Evolutionary conservation across 2,329 filamentous ascomycete species (phyloP).

Genomic region (Aspergillus sp.): DNA sequence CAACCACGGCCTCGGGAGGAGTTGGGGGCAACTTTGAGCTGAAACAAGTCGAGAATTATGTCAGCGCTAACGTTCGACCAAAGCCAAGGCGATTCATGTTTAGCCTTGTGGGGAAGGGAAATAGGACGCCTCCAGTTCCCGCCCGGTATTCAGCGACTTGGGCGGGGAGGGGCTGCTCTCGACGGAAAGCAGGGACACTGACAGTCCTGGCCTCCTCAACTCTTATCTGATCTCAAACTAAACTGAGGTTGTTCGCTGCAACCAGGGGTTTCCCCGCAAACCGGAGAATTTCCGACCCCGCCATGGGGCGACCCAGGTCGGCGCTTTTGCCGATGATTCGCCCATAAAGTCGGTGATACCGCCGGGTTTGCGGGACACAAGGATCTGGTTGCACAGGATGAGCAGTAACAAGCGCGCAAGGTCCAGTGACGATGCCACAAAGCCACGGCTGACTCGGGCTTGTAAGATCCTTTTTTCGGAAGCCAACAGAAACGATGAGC

Average conservation of each 20-base stretch:
- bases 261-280: neutral
- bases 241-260: neutral
- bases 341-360: slow-evolving; percentile 21
- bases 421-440: neutral
- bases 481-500: neutral
- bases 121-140: too few relatives aligned
- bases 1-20: too few relatives aligned
- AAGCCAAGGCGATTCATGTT: too few relatives aligned
- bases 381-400: neutral
- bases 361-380: neutral
- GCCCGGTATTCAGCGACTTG: too few relatives aligned
- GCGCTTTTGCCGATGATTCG: neutral
- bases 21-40: neutral
- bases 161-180: too few relatives aligned
- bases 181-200: too few relatives aligned
- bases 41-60: neutral
- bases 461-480: neutral
- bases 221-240: neutral
- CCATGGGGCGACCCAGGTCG: neutral
- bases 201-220: neutral
- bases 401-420: neutral
- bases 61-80: neutral
- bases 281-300: neutral
- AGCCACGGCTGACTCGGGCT: neutral
- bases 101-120: too few relatives aligned